These are phyloP conservation scores for Quercus phellos DNA, from an alignment of 331 rosid genomes.

Conservation along the genomic window DNA sequence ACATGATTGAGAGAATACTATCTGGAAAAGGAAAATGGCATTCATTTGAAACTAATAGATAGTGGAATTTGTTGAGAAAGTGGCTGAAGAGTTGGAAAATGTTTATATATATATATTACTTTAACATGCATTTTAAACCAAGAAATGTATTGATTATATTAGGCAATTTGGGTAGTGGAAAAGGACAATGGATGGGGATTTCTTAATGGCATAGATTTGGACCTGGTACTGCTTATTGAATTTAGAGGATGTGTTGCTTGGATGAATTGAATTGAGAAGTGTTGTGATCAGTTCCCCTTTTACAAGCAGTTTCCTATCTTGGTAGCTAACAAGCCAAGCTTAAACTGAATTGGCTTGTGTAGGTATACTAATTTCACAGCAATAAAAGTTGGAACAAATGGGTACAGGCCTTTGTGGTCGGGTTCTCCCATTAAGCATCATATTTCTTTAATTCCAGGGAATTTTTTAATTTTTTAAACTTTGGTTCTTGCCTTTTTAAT, in stretches of 20 bases:
- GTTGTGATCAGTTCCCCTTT: background rate
- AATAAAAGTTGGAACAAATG: background rate
- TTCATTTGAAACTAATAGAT: background rate
- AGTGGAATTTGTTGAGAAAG: background rate
- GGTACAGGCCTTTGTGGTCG: background rate
- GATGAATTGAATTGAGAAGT: background rate
- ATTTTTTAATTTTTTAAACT: background rate
- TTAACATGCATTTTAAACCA: no score
- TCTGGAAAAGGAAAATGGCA: background rate
- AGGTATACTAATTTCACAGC: background rate
- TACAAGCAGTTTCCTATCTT: background rate
- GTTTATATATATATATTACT: no score
- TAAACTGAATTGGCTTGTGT: background rate
- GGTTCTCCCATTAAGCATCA: background rate
- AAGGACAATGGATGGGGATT: no score
- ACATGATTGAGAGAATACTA: background rate
- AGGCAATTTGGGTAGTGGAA: no score
- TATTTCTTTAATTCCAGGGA: background rate
- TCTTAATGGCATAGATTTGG: no score
- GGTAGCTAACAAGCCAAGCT: background rate
- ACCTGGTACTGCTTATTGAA: background rate
- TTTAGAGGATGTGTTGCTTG: background rate
- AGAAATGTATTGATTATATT: no score
- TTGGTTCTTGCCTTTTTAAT: background rate
- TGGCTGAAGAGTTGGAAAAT: no score